Evolutionary conservation across 805 yeast genomes (phyloP), one percentile per base, ranked within the genome.

Genomic region (Danielia reshetovae): DNA sequence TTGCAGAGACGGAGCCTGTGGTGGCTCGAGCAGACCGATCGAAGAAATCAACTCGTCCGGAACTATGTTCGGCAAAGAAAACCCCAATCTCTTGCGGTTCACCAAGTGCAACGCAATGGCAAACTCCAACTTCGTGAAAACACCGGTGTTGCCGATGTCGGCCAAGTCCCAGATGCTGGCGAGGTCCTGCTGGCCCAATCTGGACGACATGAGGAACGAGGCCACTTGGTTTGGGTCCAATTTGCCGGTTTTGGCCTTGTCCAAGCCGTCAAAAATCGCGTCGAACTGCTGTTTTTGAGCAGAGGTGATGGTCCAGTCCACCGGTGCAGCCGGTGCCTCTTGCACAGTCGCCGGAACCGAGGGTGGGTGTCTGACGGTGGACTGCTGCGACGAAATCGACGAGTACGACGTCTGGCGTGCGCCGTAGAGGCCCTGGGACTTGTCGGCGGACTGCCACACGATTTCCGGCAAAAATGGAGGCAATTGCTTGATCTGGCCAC

Each of bases 161-260:
- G 97, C 78, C 47, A 93, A 70, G 60, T 93, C 98, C 99, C 99
- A 93, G 27, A 90, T 79, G 16, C 77, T 65, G 2, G 97, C 98
- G 43, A 93, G 72, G 14, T 77, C 79, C 33, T 85, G 89, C 51
- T 89, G 96, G 33, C 80, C 74, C 40, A 93, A 74, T 42, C 85
- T 84, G 3, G 97, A 90, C 7, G 93, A 83, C 71, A 86, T 79
- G 49, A 93, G 75, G 55, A 89, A 87, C 6, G 83, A 81, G 5
- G 95, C 98, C 29, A 93, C 87, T 45, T 86, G 86, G 39, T 72
- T 77, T 3, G 96, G 82, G 15, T 81, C 74, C 46, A 90, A 70
- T 2, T 67, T 52, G 4, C 95, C 95, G 2, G 65, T 39, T 22
- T 74, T 70, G 6, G 63, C 32, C 45, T 80, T 81, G 55, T 90